Evolutionary conservation across 768 basidiomycete genomes (phyloP).

Genomic region (Mycena crocata): DNA sequence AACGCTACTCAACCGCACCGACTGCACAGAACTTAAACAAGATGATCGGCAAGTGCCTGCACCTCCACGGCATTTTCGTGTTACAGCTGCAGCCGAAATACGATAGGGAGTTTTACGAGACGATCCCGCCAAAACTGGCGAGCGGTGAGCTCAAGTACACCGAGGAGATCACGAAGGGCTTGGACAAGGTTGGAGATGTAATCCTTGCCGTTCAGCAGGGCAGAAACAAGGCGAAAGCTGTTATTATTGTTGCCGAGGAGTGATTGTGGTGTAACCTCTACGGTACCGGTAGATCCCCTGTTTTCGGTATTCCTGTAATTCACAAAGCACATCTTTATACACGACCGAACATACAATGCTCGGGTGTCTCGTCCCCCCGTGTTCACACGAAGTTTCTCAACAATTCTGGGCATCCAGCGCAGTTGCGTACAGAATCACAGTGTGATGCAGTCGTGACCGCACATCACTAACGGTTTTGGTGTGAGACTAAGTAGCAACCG

Average conservation of each 20-base stretch:
- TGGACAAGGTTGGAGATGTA: constrained; percentile 51
- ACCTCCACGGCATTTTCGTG: constrained; percentile 54
- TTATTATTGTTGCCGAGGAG: constrained; percentile 24
- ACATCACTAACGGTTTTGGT: too few relatives aligned
- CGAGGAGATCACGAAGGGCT: constrained; percentile 58
- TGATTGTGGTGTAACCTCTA: too few relatives aligned
- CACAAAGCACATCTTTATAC: too few relatives aligned
- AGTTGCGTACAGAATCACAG: too few relatives aligned
- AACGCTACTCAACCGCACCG: not conserved
- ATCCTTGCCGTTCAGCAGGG: constrained; percentile 43
- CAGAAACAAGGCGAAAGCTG: constrained; percentile 43
- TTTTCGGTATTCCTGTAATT: too few relatives aligned
- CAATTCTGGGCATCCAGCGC: too few relatives aligned
- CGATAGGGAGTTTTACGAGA: constrained; percentile 53
- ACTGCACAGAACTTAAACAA: constrained; percentile 49
- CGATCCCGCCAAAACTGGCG: constrained; percentile 53
- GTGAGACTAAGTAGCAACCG: too few relatives aligned
- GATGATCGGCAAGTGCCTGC: constrained; percentile 56
- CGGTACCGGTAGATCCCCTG: too few relatives aligned
- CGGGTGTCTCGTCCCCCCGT: too few relatives aligned
- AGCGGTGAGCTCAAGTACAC: constrained; percentile 59
- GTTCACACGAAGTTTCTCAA: too few relatives aligned
- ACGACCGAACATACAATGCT: too few relatives aligned
- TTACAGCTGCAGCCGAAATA: constrained; percentile 47
- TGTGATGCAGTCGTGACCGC: too few relatives aligned